Percentiles rank a stretch among this genome's conserved stretches.
Evolutionary conservation across 768 basidiomycete genomes (phyloP).

Genomic region (Boletus tomentosulus): DNA sequence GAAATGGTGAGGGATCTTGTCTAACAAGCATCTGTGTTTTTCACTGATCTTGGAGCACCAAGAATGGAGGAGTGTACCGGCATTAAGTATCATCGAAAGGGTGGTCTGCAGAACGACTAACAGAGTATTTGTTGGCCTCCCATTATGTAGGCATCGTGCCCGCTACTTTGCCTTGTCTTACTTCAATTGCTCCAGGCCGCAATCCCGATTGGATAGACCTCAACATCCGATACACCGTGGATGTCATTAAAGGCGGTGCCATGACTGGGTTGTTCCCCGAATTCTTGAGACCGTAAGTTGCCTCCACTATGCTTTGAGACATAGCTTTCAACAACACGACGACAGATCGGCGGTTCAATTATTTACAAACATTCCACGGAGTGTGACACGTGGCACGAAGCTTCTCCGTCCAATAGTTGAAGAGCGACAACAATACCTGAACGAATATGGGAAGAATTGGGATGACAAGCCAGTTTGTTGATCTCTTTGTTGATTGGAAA

Average conservation of each 20-base stretch:
- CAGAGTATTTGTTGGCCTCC: conserved; percentile 47
- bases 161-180: not conserved
- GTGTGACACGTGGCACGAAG: conserved; percentile 4
- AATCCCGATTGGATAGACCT: conserved; percentile 33
- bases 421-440: conserved; percentile 21
- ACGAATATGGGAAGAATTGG: conserved; percentile 25
- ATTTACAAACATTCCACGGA: conserved; percentile 2
- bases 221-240: conserved; percentile 28
- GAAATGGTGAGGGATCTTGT: conserved; percentile 6
- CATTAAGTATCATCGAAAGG: conserved; percentile 22
- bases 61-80: conserved; percentile 41
- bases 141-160: conserved; percentile 34
- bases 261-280: conserved; percentile 30
- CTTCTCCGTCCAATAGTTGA: conserved; percentile 29
- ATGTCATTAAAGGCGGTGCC: conserved; percentile 17
- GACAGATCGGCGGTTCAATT: conserved; percentile 14
- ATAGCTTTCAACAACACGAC: not conserved
- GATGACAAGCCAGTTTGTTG: conserved; percentile 18
- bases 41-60: not conserved
- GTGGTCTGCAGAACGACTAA: conserved; percentile 43
- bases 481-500: not conserved
- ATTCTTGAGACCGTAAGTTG: conserved; percentile 29
- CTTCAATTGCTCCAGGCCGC: conserved; percentile 33
- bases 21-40: too few relatives aligned
- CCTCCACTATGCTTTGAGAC: not conserved